A percentile compares a stretch with the other conserved stretches of the same genome.
Conservation (phyloP, 2,329 filamentous ascomycete genomes). For the Pyricularia sp. region DNA sequence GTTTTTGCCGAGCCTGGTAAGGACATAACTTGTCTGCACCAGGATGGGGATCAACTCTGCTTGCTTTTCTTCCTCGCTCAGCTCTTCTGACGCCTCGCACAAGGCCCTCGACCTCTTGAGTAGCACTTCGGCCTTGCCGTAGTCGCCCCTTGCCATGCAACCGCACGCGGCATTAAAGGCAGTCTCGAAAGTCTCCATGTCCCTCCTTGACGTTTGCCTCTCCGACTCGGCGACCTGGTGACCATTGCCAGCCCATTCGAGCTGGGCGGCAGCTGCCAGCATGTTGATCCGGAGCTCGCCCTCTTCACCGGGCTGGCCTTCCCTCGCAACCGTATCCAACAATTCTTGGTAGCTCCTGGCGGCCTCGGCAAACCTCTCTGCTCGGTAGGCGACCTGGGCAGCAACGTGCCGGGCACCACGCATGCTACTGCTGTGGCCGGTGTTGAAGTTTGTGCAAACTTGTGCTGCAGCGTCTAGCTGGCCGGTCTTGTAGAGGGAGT, state of each 20-base stretch:
- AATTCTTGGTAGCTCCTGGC: slow-evolving; percentile 50
- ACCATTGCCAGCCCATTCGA: slow-evolving; percentile 52
- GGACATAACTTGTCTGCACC: slow-evolving; percentile 63
- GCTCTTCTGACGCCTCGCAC: slow-evolving; percentile 60
- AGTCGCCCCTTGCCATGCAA: slow-evolving; percentile 55
- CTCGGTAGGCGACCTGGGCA: slow-evolving; percentile 60
- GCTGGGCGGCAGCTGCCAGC: slow-evolving; percentile 58
- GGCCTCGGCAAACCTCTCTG: slow-evolving; percentile 58
- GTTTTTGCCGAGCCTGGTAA: slow-evolving; percentile 50
- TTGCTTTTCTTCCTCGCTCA: slow-evolving; percentile 61
- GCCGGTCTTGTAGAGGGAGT: slow-evolving; percentile 73
- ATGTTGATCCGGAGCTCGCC: slow-evolving; percentile 67
- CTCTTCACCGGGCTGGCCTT: slow-evolving; percentile 43
- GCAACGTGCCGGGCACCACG: slow-evolving; percentile 34
- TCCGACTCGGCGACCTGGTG: slow-evolving; percentile 35
- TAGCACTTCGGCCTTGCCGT: slow-evolving; percentile 50
- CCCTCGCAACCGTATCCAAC: slow-evolving; percentile 26
- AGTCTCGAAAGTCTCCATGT: slow-evolving; percentile 66
- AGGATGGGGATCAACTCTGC: slow-evolving; percentile 63
- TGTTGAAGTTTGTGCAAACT: slow-evolving; percentile 20
- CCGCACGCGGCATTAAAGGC: slow-evolving; percentile 70
- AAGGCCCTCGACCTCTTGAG: slow-evolving; percentile 57
- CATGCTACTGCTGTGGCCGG: slow-evolving; percentile 5
- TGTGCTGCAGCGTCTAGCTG: slow-evolving; percentile 50
- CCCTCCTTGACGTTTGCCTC: slow-evolving; percentile 42